Evolutionary conservation across 2,329 filamentous ascomycete species (phyloP).

Genomic region (Tolypocladium inflatum): DNA sequence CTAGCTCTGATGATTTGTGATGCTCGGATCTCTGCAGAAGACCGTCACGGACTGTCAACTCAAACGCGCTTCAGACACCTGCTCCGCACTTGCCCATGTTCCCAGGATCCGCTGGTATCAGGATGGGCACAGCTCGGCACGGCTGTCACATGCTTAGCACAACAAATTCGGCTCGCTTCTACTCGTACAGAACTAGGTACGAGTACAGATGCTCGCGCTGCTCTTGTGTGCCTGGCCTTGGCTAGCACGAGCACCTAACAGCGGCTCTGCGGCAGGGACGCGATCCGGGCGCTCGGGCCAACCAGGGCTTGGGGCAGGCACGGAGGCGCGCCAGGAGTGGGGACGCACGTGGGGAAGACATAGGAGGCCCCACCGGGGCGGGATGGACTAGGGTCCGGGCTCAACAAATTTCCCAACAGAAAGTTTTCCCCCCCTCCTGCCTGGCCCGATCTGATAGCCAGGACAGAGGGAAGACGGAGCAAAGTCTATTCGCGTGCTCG

Average conservation of each 20-base stretch:
- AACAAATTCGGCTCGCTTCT: background rate
- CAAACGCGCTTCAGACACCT: background rate
- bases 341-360: background rate
- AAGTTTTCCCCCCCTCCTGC: slow-evolving; percentile 2
- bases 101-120: too few species aligned
- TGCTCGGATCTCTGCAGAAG: too few species aligned
- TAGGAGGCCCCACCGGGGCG: background rate
- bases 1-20: too few species aligned
- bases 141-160: background rate
- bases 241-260: too few species aligned
- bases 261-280: background rate
- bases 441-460: background rate
- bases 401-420: slow-evolving; percentile 30
- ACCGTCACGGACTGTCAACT: background rate
- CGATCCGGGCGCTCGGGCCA: background rate
- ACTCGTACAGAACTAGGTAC: too few species aligned
- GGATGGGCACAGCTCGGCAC: background rate
- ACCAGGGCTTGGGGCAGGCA: background rate
- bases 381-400: slow-evolving; percentile 7
- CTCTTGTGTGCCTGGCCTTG: background rate
- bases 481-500: too few species aligned
- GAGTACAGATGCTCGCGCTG: too few species aligned
- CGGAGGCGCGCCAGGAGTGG: background rate
- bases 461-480: background rate
- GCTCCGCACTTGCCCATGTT: background rate